Conservation (phyloP, 139 green algal species). For the Auxenochlorella pyrenoidosa region DNA sequence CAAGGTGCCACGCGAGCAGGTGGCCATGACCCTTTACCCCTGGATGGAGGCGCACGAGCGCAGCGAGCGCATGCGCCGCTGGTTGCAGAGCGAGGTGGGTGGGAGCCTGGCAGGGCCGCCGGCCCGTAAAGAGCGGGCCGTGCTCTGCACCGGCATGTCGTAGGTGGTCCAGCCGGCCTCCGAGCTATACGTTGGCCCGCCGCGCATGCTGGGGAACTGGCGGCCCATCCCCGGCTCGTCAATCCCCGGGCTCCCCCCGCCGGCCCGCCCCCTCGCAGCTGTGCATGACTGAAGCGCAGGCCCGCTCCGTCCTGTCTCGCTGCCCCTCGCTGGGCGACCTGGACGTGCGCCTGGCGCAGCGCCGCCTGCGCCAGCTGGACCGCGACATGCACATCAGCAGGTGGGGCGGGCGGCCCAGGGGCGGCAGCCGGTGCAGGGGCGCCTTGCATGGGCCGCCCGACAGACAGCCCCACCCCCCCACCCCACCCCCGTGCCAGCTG, state of each 20-base stretch:
- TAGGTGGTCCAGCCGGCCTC: no score
- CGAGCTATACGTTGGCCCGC: no score
- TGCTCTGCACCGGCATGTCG: no score
- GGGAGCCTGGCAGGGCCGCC: no score
- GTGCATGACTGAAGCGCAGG: slow-evolving; percentile 27
- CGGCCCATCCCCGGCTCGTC: no score
- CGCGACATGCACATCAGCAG: background rate
- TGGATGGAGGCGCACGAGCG: slow-evolving; percentile 14
- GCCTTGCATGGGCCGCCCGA: no score
- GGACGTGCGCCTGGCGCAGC: slow-evolving; percentile 3
- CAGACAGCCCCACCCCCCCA: no score
- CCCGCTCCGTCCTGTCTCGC: background rate
- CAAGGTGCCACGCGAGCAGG: slow-evolving; percentile 17
- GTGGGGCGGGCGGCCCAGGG: background rate
- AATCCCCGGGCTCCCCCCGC: background rate
- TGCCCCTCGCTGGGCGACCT: slow-evolving; percentile 16
- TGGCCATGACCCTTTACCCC: background rate
- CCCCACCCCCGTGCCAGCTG: background rate
- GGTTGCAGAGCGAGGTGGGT: slow-evolving; percentile 22
- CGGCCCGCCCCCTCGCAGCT: background rate
- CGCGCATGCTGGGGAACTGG: no score
- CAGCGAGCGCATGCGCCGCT: slow-evolving; percentile 18
- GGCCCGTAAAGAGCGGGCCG: background rate
- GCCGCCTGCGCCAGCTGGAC: slow-evolving; percentile 15
- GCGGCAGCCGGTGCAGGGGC: no score